Percentiles rank a stretch among this genome's conserved stretches.
Conservation (phyloP, 129 eudicot genomes). For the Silybum marianum region DNA sequence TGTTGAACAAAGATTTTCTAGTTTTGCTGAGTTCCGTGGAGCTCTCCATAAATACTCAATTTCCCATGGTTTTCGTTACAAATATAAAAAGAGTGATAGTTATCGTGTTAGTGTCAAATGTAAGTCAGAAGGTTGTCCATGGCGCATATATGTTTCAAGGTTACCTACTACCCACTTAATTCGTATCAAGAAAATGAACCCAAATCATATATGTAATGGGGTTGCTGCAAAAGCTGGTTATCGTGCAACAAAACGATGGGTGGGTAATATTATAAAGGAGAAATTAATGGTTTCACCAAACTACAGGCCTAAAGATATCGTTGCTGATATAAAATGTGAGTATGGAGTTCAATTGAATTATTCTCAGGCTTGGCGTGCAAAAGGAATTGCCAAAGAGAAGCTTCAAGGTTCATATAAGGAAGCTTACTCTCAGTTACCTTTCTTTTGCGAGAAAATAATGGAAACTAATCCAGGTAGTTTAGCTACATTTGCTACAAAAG, state of each 20-base stretch:
- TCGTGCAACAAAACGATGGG: slow-evolving; percentile 86
- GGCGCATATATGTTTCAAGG: slow-evolving; percentile 82
- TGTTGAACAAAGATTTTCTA: slow-evolving; percentile 80
- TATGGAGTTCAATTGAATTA: slow-evolving; percentile 83
- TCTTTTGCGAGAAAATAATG: slow-evolving; percentile 73
- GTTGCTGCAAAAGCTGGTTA: slow-evolving; percentile 70
- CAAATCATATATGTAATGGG: slow-evolving; percentile 72
- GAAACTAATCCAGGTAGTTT: slow-evolving; percentile 89
- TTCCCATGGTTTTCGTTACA: slow-evolving; percentile 86
- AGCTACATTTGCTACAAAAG: slow-evolving; percentile 74
- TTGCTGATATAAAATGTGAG: slow-evolving; percentile 72
- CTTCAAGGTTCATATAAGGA: slow-evolving; percentile 91
- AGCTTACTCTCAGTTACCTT: slow-evolving; percentile 72
- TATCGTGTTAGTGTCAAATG: slow-evolving; percentile 92
- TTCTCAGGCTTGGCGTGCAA: slow-evolving; percentile 96
- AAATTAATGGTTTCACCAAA: slow-evolving; percentile 69
- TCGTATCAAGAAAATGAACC: slow-evolving; percentile 75
- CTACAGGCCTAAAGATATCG: slow-evolving; percentile 86
- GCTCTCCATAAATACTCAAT: slow-evolving; percentile 82
- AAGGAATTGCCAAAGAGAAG: slow-evolving; percentile 82
- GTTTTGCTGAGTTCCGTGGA: slow-evolving; percentile 84
- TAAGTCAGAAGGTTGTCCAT: slow-evolving; percentile 80
- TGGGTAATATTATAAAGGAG: slow-evolving; percentile 81
- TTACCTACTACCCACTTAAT: slow-evolving; percentile 77
- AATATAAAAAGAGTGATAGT: slow-evolving; percentile 80